Evolutionary conservation across 2,329 filamentous ascomycete species (phyloP), one percentile per base, ranked within the genome.

Genomic region (Penicillium italicum): DNA sequence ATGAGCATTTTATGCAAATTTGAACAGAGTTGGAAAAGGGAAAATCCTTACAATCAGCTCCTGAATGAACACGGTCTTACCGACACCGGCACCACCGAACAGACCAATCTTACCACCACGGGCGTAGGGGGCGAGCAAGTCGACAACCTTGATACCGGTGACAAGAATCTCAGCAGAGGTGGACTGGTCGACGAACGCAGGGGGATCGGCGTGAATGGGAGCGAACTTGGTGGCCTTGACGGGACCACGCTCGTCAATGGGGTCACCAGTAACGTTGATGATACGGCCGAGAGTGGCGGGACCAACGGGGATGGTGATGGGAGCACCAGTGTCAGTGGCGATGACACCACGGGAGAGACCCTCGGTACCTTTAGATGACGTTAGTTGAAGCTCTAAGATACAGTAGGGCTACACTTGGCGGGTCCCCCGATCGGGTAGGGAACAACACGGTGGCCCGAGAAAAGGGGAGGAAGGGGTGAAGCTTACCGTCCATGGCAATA

Each of bases 81-180:
- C 94, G 85, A 99, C 94, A 95, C 94, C 94, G 73, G 94, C 94
- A 93, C 94, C 94, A 82, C 94, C 94, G 83, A 99, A 99, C 71
- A 99, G 91, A 90, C 94, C 94, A 86, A 99, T 99, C 89, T 99
- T 99, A 87, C 94, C 94, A 91, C 94, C 94, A 95, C 94, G 94
- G 78, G 94, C 94, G 81, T 99, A 99, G 74, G 94, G 94, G 72
- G 94, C 94, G 74, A 99, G 87, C 68, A 99, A 86, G 79, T 99
- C 94, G 82, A 99, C 94, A 79, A 99, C 94, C 89, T 99, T 99
- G 87, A 99, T 99, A 88, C 94, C 94, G 69, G 94, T 99, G 73
- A 95, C 90, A 70, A 99, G 87, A 79, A 99, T 87, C 83, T 99
- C 94, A 71, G 94, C 94, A 72, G 86, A 84, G 71, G 94, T 99